Base-by-base conservation (phyloP, 352 stramenopile species). In the Plasmopara muralis region DNA sequence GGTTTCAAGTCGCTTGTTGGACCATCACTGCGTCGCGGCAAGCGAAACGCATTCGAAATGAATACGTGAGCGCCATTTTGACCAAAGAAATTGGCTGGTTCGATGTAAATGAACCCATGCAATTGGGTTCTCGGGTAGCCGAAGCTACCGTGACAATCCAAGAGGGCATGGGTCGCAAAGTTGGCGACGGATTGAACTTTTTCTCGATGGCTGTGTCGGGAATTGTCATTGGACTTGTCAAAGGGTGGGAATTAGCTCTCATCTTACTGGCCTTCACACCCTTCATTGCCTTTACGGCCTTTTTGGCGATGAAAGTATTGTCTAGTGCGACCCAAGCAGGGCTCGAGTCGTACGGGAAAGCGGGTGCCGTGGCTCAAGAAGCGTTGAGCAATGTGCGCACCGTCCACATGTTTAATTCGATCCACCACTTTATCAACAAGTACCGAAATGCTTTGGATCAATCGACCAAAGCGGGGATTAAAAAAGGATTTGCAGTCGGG, bases 361-460 rank as follows among this genome's bases (percentile, higher is more conserved):
- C 77, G 25, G 82, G 81, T 25, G 71, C 77, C 0, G 53, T 92
- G n/a, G 78, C 78, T 0, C 77, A 94, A 45, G 83, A 92, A 34
- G 62, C 74, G 1, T 61, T 91, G 25, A 66, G 72, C 41, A 91
- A 88, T 43, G 69, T 88, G 5, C 76, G 77, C 20, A 92, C 81
- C 0, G 80, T 93, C 31, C 72, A 88, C 68, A 80, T 84, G 68
- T 86, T 90, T 66, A 88, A 86, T 52, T 66, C 79, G 1, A 74
- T 87, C 28, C 43, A 63, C 6, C 62, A 83, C 28, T 84, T 89
- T 37, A 57, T 72, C 12, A 20, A 14, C 34, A 87, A 89, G 48
- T 93, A 90, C 49, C 60, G 82, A 16, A 47, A 39, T 1, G 73
- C 78, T 2, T 43, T 93, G 18, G 43, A 52, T 5, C 33, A 64